Base-by-base conservation (phyloP, 169 alveolate genomes). In the Prorocentrum cordatum region DNA sequence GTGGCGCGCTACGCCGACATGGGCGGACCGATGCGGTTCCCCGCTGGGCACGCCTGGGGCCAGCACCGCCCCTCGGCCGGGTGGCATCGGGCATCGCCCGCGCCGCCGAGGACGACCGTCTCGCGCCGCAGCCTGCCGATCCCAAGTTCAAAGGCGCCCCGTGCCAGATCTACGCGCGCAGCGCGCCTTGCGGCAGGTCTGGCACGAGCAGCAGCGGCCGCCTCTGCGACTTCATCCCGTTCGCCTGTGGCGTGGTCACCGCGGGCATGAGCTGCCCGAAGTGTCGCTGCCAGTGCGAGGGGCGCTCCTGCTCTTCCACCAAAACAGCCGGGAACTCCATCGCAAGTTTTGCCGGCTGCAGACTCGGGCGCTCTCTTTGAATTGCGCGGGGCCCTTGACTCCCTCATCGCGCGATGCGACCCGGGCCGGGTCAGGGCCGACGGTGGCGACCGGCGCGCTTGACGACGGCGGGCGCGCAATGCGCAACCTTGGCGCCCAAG, bases 101-200 rank as follows among this genome's bases (percentile, higher is more conserved):
- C n/a, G n/a, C n/a, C n/a, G n/a, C n/a, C n/a, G n/a, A n/a, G n/a
- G n/a, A n/a, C n/a, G n/a, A n/a, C n/a, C n/a, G n/a, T n/a, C n/a
- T n/a, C n/a, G n/a, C n/a, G n/a, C n/a, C n/a, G 22, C 87, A 77
- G 87, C 87, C 87, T 24, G 61, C 58, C 2, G 87, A 62, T 20
- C 87, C 87, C 5, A 77, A 77, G 87, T 77, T 77, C 87, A 68
- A 68, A 73, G 87, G 87, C 22, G 87, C 73, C 14, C 47, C 58
- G 20, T 24, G 42, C 45, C 87, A 77, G 42, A 58, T 77, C 59
- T 77, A 24, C 32, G 87, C 59, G 24, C 87, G 87, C 26, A 14
- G 47, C 31, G 64, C 32, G 64, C 88, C 88, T 31, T 77, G 59
- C 14, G 88, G 88, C 3, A 75, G 88, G 14, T 50, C 85, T 4